These are phyloP conservation scores for Aspergillus niger DNA, from an alignment of 2,329 filamentous ascomycete genomes.

Conservation along the genomic window DNA sequence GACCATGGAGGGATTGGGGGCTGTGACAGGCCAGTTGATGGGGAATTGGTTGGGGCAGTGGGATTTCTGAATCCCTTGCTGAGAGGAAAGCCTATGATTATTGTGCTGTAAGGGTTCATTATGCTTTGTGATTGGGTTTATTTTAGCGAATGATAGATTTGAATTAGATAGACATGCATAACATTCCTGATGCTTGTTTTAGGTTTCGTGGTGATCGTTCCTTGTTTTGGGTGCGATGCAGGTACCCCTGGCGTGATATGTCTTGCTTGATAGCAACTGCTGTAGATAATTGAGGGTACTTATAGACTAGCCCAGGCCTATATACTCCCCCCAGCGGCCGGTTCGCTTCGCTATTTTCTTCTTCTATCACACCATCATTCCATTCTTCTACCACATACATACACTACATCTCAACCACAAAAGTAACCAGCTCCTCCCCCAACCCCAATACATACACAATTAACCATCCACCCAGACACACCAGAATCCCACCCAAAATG, in stretches of 20 bases:
- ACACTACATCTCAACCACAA: background rate
- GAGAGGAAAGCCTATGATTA: no score
- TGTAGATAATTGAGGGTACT: background rate
- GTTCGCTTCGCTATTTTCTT: background rate
- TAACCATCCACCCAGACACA: background rate
- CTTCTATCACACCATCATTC: background rate
- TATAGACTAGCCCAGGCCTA: background rate
- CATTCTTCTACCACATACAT: background rate
- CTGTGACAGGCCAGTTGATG: constrained; percentile 42
- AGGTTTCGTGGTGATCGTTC: no score
- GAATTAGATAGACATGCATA: background rate
- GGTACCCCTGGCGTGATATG: background rate
- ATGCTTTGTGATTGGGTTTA: background rate
- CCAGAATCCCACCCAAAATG: background rate
- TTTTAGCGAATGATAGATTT: background rate
- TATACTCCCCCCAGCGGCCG: background rate
- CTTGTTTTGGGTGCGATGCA: background rate
- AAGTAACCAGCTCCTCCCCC: background rate
- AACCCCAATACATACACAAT: background rate
- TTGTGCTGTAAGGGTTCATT: background rate
- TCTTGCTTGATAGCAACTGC: background rate
- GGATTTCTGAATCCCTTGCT: constrained; percentile 9
- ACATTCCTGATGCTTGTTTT: no score
- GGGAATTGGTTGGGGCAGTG: constrained; percentile 36
- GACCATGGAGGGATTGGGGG: constrained; percentile 45